phyloP scores from a whole-genome alignment of 768 basidiomycete genomes.

The Lactarius trivialis region DNA sequence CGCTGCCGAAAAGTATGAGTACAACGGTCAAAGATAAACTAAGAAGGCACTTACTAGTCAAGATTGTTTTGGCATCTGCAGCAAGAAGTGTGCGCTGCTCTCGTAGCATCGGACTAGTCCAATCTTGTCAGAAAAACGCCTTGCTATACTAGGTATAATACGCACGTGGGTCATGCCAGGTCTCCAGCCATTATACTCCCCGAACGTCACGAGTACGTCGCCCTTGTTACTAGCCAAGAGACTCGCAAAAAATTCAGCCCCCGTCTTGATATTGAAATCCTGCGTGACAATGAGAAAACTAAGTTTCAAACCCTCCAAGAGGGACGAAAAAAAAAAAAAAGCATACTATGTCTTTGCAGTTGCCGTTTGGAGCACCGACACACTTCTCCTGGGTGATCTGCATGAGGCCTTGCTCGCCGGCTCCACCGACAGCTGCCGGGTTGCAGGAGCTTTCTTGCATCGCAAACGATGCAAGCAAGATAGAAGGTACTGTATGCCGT shows the following conservation, averaged over 20 bases:
- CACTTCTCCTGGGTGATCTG: conserved; percentile 80
- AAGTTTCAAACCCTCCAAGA: neutral
- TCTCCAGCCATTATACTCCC: conserved; percentile 73
- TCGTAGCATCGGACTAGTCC: conserved; percentile 47
- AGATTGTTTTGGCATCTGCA: conserved; percentile 78
- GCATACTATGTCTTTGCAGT: conserved; percentile 38
- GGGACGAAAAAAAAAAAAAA: neutral
- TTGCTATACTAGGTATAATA: conserved; percentile 8
- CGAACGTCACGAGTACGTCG: conserved; percentile 52
- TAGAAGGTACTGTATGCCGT: conserved; percentile 49
- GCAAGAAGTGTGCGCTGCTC: conserved; percentile 46
- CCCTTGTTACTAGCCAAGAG: conserved; percentile 44
- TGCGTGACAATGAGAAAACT: conserved; percentile 23
- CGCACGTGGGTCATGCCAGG: conserved; percentile 51
- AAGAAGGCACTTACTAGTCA: conserved; percentile 58
- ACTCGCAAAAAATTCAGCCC: conserved; percentile 51
- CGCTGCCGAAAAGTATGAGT: conserved; percentile 32
- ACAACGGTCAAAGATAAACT: neutral
- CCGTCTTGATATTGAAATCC: conserved; percentile 70
- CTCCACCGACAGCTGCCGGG: conserved; percentile 57
- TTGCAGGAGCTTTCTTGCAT: conserved; percentile 85
- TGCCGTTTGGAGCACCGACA: conserved; percentile 40
- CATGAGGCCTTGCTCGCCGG: conserved; percentile 83
- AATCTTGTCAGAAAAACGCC: neutral
- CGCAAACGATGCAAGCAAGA: conserved; percentile 78